Evolutionary conservation across 805 yeast species (phyloP).

Genomic region (Ogataea degrootiae): DNA sequence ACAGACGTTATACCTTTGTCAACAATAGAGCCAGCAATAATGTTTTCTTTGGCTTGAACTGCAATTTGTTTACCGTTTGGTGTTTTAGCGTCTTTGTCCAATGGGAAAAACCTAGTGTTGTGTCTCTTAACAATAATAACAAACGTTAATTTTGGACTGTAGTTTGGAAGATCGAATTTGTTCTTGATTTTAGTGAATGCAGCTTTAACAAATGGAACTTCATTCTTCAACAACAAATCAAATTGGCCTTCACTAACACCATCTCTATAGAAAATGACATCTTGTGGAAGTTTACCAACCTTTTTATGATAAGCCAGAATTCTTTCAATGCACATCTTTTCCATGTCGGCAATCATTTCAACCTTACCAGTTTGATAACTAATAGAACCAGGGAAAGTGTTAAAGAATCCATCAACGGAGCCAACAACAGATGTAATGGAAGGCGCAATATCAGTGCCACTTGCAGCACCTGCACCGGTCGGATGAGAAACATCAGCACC

Average conservation of each 20-base stretch:
- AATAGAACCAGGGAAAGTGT: constrained; percentile 25
- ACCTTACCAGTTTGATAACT: constrained; percentile 19
- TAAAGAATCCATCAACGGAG: constrained; percentile 19
- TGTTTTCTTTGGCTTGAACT: constrained; percentile 19
- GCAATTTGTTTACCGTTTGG: constrained; percentile 15
- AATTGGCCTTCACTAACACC: constrained; percentile 33
- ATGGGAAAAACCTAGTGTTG: constrained; percentile 29
- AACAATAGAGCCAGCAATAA: constrained; percentile 28
- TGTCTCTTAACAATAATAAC: constrained; percentile 21
- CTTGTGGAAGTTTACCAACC: constrained; percentile 21
- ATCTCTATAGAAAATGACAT: constrained; percentile 29
- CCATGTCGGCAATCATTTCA: constrained; percentile 23
- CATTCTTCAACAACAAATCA: constrained; percentile 24
- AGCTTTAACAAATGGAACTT: constrained; percentile 22
- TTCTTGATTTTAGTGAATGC: constrained; percentile 15
- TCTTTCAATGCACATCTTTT: constrained; percentile 22
- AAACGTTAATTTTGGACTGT: constrained; percentile 27
- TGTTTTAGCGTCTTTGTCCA: constrained; percentile 22
- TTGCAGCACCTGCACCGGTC: constrained; percentile 14
- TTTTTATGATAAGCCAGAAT: constrained; percentile 14
- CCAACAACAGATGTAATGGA: constrained; percentile 22
- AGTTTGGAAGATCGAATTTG: constrained; percentile 9
- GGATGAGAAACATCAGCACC: constrained; percentile 31
- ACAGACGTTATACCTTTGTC: constrained; percentile 30
- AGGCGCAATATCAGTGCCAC: constrained; percentile 12